Evolutionary conservation across 345 rosid species (phyloP), one percentile per base, ranked within the genome.

Genomic region (Rhodamnia argentea): DNA sequence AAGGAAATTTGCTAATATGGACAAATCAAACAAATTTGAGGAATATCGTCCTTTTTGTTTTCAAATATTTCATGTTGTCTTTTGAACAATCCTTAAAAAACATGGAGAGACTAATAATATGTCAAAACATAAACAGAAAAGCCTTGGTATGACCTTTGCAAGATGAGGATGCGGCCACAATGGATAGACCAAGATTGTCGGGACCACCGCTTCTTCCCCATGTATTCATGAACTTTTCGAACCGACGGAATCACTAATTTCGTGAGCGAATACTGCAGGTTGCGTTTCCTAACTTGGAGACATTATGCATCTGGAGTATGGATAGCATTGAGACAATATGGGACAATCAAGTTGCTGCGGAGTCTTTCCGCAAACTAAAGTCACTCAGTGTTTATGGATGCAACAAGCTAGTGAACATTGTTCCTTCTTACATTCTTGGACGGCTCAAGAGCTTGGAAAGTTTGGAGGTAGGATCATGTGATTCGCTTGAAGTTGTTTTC

Each of bases 221-320:
- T 7, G 57, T 22, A 54, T 24, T 23, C 60, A 10, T 56, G 60
- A 56, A 23, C 42, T 23, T 56, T 56, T 4, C 24, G 23, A 57
- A 8, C 5, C 26, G 11, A n/a, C 5, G 0, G 4, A 59, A 59
- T 59, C 29, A 26, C 13, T 0, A 26, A 59, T 2, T 59, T 1
- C 26, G 0, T n/a, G 64, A 59, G 64, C 7, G 13, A n/a, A 26
- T 26, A 26, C 7, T 1, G 7, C 64, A 59, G 70, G 32, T 59
- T 59, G 32, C 70, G 2, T 59, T 59, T 59, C 70, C 70, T 0
- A 59, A 2, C 32, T 59, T 59, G 70, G 70, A n/a, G 70, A n/a
- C 32, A n/a, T 59, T 59, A n/a, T 1, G 13, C 0, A 59, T 59
- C 8, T 0, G 0, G n/a, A 2, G 0, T 8, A 0, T 59, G 8